phyloP scores from a whole-genome alignment of 257 asterid species.

The Apocynum venetum region DNA sequence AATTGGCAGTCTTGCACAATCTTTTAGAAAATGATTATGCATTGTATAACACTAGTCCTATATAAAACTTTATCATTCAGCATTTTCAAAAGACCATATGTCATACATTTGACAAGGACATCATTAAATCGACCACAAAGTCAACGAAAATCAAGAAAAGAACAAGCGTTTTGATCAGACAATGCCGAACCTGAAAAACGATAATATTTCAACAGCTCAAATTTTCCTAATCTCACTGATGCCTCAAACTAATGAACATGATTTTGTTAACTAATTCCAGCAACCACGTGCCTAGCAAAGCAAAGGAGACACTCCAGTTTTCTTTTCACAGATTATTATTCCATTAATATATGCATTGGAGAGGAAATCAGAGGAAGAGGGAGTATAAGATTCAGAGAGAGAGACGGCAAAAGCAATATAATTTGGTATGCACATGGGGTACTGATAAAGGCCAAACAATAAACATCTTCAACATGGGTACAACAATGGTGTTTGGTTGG shows the following conservation, averaged over 20 bases:
- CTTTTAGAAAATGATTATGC: too few relatives aligned
- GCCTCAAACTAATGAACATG: not conserved
- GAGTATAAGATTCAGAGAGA: not conserved
- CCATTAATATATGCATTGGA: not conserved
- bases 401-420: not conserved
- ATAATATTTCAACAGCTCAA: not conserved
- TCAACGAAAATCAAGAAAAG: not conserved
- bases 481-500: not conserved
- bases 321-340: not conserved
- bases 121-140: not conserved
- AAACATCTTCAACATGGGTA: not conserved
- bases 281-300: not conserved
- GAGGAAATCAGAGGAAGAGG: not conserved
- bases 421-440: conserved; percentile 6
- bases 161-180: not conserved
- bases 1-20: too few relatives aligned
- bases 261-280: not conserved
- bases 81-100: not conserved
- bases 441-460: not conserved
- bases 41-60: too few relatives aligned
- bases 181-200: too few relatives aligned
- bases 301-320: not conserved
- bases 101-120: not conserved
- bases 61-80: not conserved
- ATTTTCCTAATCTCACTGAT: not conserved